Evolutionary conservation across 2,329 filamentous ascomycete species (phyloP).

Genomic region (Rhynchosporium secalis): DNA sequence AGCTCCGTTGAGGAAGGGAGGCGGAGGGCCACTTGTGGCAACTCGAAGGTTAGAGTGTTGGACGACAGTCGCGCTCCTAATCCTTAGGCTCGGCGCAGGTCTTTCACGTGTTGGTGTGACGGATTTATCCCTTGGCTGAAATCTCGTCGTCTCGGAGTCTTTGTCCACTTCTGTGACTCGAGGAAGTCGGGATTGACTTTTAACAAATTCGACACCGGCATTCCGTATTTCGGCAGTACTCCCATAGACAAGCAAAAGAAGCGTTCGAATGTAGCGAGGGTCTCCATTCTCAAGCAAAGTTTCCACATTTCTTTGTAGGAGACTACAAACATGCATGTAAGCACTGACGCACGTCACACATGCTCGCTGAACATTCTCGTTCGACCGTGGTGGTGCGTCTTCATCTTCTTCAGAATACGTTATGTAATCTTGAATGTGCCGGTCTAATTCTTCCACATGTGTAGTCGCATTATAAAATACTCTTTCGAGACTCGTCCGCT

Average conservation of each 20-base stretch:
- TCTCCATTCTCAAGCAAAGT: slow-evolving; percentile 65
- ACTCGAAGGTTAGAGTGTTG: slow-evolving; percentile 48
- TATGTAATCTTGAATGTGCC: slow-evolving; percentile 64
- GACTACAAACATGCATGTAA: slow-evolving; percentile 64
- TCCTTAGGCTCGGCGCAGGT: slow-evolving; percentile 40
- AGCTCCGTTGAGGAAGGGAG: slow-evolving; percentile 52
- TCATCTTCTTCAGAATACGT: slow-evolving; percentile 51
- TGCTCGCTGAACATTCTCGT: slow-evolving; percentile 63
- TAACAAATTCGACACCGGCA: slow-evolving; percentile 29
- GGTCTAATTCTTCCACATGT: slow-evolving; percentile 65
- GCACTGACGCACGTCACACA: slow-evolving; percentile 64
- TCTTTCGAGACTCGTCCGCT: slow-evolving; percentile 64
- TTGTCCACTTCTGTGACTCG: slow-evolving; percentile 9
- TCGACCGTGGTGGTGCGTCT: slow-evolving; percentile 51
- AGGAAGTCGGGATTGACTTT: slow-evolving; percentile 5
- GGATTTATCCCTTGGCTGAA: slow-evolving; percentile 53
- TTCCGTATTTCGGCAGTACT: slow-evolving; percentile 65
- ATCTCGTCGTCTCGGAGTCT: slow-evolving; percentile 9
- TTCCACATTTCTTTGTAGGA: slow-evolving; percentile 61
- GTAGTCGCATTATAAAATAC: slow-evolving; percentile 68
- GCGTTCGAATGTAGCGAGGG: slow-evolving; percentile 64
- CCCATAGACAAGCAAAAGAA: slow-evolving; percentile 64
- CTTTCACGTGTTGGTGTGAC: slow-evolving; percentile 55
- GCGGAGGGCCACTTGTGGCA: slow-evolving; percentile 53
- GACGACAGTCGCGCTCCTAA: slow-evolving; percentile 39